Conservation (phyloP, 306 rosid species). For the Fragaria iinumae region DNA sequence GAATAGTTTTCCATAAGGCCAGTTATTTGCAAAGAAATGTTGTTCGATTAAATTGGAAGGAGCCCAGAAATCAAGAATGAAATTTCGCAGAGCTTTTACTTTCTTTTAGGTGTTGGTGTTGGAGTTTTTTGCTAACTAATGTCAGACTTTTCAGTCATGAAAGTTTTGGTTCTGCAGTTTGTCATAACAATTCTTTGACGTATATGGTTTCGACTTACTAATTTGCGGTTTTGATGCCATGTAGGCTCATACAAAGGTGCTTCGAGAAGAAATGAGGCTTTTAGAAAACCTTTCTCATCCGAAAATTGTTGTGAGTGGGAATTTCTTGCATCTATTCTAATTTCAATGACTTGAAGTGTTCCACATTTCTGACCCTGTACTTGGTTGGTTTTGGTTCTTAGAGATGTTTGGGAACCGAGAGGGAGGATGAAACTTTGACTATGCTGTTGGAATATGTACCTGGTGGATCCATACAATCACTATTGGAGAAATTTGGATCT, state of each 20-base stretch:
- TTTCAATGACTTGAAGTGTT: conserved; percentile 1
- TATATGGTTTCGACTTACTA: background rate
- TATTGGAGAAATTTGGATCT: conserved; percentile 93
- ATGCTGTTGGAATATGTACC: conserved; percentile 92
- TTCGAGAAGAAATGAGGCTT: conserved; percentile 95
- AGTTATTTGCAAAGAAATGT: too few relatives aligned
- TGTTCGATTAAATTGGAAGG: too few relatives aligned
- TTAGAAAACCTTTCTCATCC: conserved; percentile 88
- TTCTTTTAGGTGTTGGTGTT: too few relatives aligned
- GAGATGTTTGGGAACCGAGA: conserved; percentile 92
- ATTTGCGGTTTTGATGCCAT: conserved; percentile 30
- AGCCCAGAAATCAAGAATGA: too few relatives aligned
- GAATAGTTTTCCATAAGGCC: too few relatives aligned
- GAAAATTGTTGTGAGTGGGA: conserved; percentile 88
- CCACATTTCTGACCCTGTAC: conserved; percentile 29
- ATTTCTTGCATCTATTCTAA: conserved; percentile 23
- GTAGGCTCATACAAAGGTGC: conserved; percentile 85
- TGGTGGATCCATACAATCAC: conserved; percentile 95
- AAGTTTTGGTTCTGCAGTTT: background rate
- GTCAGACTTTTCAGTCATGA: too few relatives aligned
- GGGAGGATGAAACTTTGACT: conserved; percentile 85
- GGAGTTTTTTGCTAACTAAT: too few relatives aligned
- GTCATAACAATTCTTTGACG: background rate
- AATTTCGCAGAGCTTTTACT: too few relatives aligned
- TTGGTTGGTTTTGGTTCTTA: conserved; percentile 34